Evolutionary conservation across 306 rosid species (phyloP).

Genomic region (Luffa aegyptiaca): DNA sequence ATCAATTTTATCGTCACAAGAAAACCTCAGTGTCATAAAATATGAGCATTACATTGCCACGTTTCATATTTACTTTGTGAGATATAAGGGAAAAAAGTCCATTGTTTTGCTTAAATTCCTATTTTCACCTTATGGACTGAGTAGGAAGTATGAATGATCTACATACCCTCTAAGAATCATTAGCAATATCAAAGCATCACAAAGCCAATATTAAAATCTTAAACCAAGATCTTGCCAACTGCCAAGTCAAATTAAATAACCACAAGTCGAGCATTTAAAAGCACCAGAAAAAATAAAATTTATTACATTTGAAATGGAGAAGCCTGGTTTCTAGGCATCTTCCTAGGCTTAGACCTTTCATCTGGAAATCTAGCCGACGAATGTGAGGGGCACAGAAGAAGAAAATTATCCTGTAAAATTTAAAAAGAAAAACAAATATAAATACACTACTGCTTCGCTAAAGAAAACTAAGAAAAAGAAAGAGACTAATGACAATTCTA

Average conservation of each 20-base stretch:
- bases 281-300: neutral
- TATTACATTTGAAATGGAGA: conserved; percentile 18
- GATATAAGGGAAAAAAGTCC: neutral
- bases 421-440: conserved; percentile 2
- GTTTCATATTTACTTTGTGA: neutral
- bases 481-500: neutral
- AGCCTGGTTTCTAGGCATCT: conserved; percentile 19
- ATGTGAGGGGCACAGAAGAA: conserved; percentile 79
- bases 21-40: neutral
- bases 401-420: conserved; percentile 50
- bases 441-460: neutral
- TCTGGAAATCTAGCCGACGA: conserved; percentile 46
- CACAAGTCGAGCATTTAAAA: neutral
- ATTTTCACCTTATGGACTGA: neutral
- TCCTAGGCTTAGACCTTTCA: conserved; percentile 42
- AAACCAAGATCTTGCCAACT: neutral
- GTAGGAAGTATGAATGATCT: neutral
- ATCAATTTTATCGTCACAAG: neutral
- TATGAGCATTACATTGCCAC: neutral
- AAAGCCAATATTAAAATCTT: neutral
- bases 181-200: neutral
- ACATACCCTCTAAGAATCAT: neutral
- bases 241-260: neutral
- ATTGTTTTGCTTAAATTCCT: neutral
- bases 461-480: conserved; percentile 1